Evolutionary conservation across 2,329 filamentous ascomycete genomes (phyloP), one percentile per base, ranked within the genome.

Genomic region (Fusarium lateritium): DNA sequence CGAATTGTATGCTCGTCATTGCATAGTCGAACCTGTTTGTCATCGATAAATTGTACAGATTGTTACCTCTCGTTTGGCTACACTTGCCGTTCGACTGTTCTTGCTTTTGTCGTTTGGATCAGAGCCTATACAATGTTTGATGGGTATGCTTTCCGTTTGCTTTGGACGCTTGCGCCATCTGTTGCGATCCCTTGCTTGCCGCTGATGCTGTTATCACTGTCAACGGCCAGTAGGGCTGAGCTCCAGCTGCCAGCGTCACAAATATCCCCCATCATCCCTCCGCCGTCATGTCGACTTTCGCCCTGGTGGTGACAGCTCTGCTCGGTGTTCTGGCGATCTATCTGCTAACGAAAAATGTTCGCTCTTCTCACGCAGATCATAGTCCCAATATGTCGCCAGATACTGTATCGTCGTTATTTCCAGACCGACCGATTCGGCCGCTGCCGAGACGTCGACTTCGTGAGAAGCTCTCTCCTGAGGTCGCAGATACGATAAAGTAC

Each of bases 341-440:
- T 62, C 64, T 73, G 74, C 77, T 79, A 73, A 79, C 74, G 53
- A 67, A 54, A 60, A 50, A 62, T 57, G 43, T 49, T 64, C 56
- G 50, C 56, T 64, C 54, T 47, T 65, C 44, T 36, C 33, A 50
- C 56, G 59, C 77, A 87, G 84, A 81, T 78, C 76, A 79, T 79
- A 79, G 79, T 74, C 79, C 79, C 75, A 86, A 78, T 60, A 90
- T 91, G 87, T 89, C 88, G 76, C 84, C 89, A 70, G 94, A 97
- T 84, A 91, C 92, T 62, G 86, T 90, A 69, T 96, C 94, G 63
- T 89, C 92, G 62, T 85, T 93, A 75, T 97, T 93, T 78, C 94
- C 94, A 71, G 93, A 97, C 78, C 91, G 96, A 80, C 92, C 95
- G 65, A 99, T 99, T 78, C 91, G 94, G 77, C 96, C 96, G 58